phyloP scores from a whole-genome alignment of 2,329 filamentous ascomycete genomes.

The Cytospora piceicola region DNA sequence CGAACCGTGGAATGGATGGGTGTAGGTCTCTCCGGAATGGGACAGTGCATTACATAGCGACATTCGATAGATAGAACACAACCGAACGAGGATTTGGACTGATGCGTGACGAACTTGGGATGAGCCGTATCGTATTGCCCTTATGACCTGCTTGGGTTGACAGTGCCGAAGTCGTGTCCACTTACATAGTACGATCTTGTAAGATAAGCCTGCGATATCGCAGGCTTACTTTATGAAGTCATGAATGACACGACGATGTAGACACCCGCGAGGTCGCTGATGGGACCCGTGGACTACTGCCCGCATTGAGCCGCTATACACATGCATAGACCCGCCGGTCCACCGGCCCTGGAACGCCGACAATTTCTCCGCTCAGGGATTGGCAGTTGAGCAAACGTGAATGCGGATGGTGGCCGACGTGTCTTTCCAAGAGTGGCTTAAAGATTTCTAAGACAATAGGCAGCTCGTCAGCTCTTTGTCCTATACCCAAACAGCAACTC shows the following conservation, averaged over 20 bases:
- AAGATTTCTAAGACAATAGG: neutral
- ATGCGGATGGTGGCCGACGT: conserved; percentile 1
- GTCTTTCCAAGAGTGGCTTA: neutral
- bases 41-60: conserved; percentile 9
- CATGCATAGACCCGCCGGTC: conserved; percentile 5
- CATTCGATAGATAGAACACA: neutral
- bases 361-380: conserved; percentile 26
- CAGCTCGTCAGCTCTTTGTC: neutral
- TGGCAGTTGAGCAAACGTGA: conserved; percentile 3
- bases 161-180: neutral
- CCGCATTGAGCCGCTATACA: conserved; percentile 2
- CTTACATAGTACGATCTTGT: too few species aligned
- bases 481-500: neutral
- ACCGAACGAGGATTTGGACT: neutral
- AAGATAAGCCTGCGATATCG: neutral
- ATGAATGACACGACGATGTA: neutral
- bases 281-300: neutral
- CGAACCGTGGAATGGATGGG: conserved; percentile 24
- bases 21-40: conserved; percentile 14
- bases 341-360: conserved; percentile 25
- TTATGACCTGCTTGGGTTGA: neutral
- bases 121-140: neutral
- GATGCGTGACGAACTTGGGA: conserved; percentile 4
- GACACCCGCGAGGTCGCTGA: conserved; percentile 1
- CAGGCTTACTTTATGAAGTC: neutral